Base-by-base conservation (phyloP, 2,329 filamentous ascomycete genomes). In the Neopestalotiopsis sp. region DNA sequence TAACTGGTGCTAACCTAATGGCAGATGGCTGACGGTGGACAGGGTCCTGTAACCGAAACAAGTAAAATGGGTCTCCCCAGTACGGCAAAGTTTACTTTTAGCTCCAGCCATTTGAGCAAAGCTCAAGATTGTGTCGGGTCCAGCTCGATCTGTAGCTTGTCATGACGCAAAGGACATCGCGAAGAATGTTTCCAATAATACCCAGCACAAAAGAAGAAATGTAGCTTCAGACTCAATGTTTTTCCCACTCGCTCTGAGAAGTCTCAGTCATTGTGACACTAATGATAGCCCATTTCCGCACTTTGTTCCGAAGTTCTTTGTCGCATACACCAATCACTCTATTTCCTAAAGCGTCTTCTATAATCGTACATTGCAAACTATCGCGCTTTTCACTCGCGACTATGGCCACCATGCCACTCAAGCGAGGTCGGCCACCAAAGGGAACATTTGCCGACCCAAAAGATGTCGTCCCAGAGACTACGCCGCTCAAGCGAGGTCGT, bases 91-190 rank as follows among this genome's bases (percentile, higher is more conserved):
- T 28, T 28, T 28, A 28, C 63, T 30, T 28, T 28, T 56, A 66
- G 63, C 49, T 34, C 63, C 32, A 66, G 63, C 63, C 63, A 66
- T 49, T 14, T 4, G 30, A 24, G 32, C 17, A 40, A 9, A 28
- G 49, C 24, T 32, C 20, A 7, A 70, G 67, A 70, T 71, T 71
- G 65, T 71, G 67, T 68, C 63, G 24, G 65, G 58, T 68, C 20
- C 60, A 68, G 69, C 59, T 69, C 71, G 71, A 74, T 73, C 71
- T 66, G 45, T 59, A 62, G 49, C 63, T 69, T 65, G 40, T 67
- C 38, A 74, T 76, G 74, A 76, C 74, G 74, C 70, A 74, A 34
- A 62, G 69, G 72, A 74, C 71, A 75, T 72, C 71, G 24, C 59
- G 69, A 69, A 69, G 61, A 66, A 61, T 17, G 24, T 20, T 32